Base-by-base conservation (phyloP, 169 alveolate species). In the Babesia ovata region DNA sequence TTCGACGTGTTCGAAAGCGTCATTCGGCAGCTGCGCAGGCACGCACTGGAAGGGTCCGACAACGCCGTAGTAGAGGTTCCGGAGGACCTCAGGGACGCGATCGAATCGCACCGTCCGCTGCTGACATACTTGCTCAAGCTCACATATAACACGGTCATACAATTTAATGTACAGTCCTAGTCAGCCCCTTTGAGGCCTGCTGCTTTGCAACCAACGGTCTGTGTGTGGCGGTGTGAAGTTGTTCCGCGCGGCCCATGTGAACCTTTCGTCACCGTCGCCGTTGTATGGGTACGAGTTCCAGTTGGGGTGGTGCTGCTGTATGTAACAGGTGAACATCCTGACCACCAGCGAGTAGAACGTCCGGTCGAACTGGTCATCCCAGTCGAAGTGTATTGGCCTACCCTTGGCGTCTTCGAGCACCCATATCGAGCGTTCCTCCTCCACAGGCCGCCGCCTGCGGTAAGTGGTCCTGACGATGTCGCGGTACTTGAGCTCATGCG, bases 281-380 rank as follows among this genome's bases (percentile, higher is more conserved):
- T 62, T 39, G 56, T 62, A 81, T 22, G 76, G 85, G 73, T 81
- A 81, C 9, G 83, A 21, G 29, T 2, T 19, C 86, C 90, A 83
- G n/a, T 57, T 42, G 48, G 86, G 86, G 60, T 83, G 85, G 54
- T 57, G 36, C 29, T 61, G 19, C 39, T 74, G 78, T 28, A 89
- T 85, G 58, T 88, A 83, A 29, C 73, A 92, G 49, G 83, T 75
- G 21, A 87, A 71, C 78, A 86, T 79, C 70, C 86, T 87, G 49
- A 65, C 95, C 71, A 91, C 72, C 12, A 86, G 76, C 24, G 83
- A 87, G 73, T 87, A 92, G 77, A 92, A 92, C 24, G 84, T 74
- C 29, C 78, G 87, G 36, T 92, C 94, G 56, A 92, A 92, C 49
- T 69, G 85, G 63, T 75, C 84, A 39, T 84, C 94, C 95, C 95